phyloP scores from a whole-genome alignment of 2,329 filamentous ascomycete genomes.

The Fusarium sp. region DNA sequence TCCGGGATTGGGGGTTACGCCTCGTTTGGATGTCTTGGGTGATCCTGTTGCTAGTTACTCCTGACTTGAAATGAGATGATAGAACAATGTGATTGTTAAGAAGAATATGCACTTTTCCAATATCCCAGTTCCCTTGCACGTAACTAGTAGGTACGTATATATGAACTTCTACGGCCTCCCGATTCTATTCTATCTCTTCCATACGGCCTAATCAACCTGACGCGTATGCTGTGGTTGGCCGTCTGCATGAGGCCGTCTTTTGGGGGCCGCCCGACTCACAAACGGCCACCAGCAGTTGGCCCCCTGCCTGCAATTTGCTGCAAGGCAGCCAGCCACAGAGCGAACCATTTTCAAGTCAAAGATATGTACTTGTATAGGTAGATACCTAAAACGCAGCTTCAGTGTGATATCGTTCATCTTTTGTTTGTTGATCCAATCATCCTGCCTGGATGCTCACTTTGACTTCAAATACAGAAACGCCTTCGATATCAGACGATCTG shows the following conservation, averaged over 20 bases:
- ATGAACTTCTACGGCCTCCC: neutral
- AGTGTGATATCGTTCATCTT: neutral
- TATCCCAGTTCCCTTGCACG: neutral
- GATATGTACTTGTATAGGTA: neutral
- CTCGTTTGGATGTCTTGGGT: constrained; percentile 28
- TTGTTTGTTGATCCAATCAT: neutral
- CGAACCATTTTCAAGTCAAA: neutral
- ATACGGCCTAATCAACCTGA: neutral
- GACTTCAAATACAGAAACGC: neutral
- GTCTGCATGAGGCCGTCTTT: constrained; percentile 9
- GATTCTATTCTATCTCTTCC: neutral
- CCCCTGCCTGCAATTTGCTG: neutral
- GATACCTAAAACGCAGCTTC: neutral
- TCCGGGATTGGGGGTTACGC: constrained; percentile 23
- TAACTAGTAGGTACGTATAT: neutral
- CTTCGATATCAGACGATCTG: neutral
- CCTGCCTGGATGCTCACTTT: neutral
- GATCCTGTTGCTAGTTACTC: constrained; percentile 29
- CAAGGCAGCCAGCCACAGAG: constrained; percentile 4
- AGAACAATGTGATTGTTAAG: neutral
- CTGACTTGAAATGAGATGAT: neutral
- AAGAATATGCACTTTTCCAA: neutral
- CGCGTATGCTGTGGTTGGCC: neutral
- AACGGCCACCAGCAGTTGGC: constrained; percentile 10
- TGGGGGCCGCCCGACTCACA: neutral